Percentiles rank a stretch among this genome's conserved stretches.
These are phyloP conservation scores for Globisporangium orthogonon DNA, from an alignment of 352 stramenopile species.

Conservation along the genomic window DNA sequence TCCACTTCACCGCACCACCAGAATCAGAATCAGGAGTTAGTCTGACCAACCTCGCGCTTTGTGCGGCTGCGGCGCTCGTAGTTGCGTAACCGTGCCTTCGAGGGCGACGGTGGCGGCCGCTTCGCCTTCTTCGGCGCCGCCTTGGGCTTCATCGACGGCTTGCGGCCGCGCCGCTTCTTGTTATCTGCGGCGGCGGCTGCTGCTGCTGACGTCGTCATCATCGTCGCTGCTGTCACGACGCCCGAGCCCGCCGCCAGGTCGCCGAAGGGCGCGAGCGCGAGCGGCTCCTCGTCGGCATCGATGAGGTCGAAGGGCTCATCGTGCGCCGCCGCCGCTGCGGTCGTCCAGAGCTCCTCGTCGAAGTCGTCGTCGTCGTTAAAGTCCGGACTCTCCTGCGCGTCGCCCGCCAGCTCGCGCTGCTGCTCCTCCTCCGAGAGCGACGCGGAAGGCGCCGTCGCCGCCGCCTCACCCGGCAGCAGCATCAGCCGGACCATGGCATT, in stretches of 20 bases:
- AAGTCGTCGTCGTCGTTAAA: constrained; percentile 14
- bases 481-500: constrained; percentile 14
- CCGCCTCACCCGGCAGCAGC: constrained; percentile 3
- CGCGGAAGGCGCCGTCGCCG: background rate
- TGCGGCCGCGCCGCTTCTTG: constrained; percentile 38
- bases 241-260: background rate
- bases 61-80: constrained; percentile 49
- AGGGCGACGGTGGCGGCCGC: constrained; percentile 25
- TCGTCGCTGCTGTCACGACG: background rate
- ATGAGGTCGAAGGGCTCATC: constrained; percentile 12
- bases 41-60: constrained; percentile 30
- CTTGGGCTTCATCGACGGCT: constrained; percentile 26
- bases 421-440: constrained; percentile 12
- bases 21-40: too few relatives aligned
- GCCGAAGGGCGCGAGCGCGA: background rate
- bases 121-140: constrained; percentile 26
- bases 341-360: constrained; percentile 13
- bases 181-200: background rate
- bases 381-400: constrained; percentile 9
- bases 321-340: constrained; percentile 3
- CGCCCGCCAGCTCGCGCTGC: constrained; percentile 8
- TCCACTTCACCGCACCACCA: too few relatives aligned
- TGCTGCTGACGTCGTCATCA: background rate
- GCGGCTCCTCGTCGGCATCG: constrained; percentile 10
- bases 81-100: constrained; percentile 38